Evolutionary conservation across 2,329 filamentous ascomycete genomes (phyloP).

Genomic region (Scorias spongiosa): DNA sequence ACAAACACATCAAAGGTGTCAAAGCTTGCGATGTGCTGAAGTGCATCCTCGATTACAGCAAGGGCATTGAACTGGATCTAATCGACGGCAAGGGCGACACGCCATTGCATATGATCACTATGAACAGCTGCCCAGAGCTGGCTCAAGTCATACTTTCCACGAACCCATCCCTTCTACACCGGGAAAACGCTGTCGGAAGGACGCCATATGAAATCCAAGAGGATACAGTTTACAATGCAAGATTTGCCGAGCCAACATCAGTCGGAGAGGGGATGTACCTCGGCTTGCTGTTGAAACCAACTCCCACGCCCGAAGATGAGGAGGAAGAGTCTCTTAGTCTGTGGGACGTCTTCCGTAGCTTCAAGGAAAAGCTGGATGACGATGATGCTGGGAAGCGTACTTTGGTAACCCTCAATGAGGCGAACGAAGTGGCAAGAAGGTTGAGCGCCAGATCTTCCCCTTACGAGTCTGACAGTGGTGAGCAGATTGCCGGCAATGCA

Average conservation of each 20-base stretch:
- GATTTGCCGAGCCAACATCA: slow-evolving; percentile 8
- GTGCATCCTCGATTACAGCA: slow-evolving; percentile 17
- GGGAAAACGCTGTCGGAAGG: slow-evolving; percentile 62
- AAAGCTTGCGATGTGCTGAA: slow-evolving; percentile 2
- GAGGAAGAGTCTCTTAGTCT: slow-evolving; percentile 11
- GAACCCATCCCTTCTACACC: slow-evolving; percentile 45
- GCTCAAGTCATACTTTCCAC: slow-evolving; percentile 40
- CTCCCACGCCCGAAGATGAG: slow-evolving; percentile 3
- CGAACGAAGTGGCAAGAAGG: slow-evolving; percentile 42
- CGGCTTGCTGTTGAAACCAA: neutral
- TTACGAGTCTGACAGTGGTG: neutral
- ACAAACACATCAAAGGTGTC: neutral
- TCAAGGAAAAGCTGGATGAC: slow-evolving; percentile 9
- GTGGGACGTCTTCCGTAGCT: slow-evolving; percentile 23
- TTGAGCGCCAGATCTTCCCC: slow-evolving; percentile 6
- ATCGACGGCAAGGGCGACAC: slow-evolving; percentile 53
- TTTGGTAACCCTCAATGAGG: slow-evolving; percentile 42
- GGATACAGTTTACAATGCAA: slow-evolving; percentile 33
- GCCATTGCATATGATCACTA: slow-evolving; percentile 38
- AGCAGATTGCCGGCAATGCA: neutral
- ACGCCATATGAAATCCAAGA: slow-evolving; percentile 56
- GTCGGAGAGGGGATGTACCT: neutral
- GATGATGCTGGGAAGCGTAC: slow-evolving; percentile 28
- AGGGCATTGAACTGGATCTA: slow-evolving; percentile 39
- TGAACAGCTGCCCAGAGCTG: slow-evolving; percentile 25